Evolutionary conservation across 163 green algal genomes (phyloP).

Genomic region (Scenedesmus sp.): DNA sequence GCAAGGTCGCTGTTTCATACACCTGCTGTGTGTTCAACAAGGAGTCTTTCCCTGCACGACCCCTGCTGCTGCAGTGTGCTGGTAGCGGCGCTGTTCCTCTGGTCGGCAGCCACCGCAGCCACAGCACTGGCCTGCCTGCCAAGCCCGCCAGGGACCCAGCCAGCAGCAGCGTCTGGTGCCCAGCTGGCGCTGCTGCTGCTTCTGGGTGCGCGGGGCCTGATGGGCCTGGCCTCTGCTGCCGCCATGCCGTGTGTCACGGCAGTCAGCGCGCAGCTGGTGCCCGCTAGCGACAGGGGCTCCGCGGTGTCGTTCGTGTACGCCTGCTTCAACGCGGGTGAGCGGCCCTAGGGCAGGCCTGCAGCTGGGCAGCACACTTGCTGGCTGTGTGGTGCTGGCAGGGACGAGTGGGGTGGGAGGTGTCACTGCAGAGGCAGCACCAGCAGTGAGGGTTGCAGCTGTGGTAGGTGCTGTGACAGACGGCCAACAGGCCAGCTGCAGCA

Average conservation of each 20-base stretch:
- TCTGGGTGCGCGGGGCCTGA: slow-evolving; percentile 57
- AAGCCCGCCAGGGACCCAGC: background rate
- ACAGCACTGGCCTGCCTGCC: slow-evolving; percentile 54
- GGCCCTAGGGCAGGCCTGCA: too few relatives aligned
- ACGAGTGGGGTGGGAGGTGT: background rate
- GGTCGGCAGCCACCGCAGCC: slow-evolving; percentile 67
- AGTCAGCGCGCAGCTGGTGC: slow-evolving; percentile 69
- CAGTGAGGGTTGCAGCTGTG: background rate
- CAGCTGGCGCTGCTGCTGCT: slow-evolving; percentile 58
- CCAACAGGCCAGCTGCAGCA: too few relatives aligned
- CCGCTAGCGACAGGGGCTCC: slow-evolving; percentile 44
- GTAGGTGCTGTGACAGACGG: too few relatives aligned
- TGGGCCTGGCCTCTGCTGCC: slow-evolving; percentile 73
- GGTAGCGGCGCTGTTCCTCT: slow-evolving; percentile 68
- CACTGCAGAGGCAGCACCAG: background rate
- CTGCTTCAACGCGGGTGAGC: slow-evolving; percentile 72
- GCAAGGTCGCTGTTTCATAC: too few relatives aligned
- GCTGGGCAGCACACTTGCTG: background rate
- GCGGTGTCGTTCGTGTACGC: slow-evolving; percentile 73
- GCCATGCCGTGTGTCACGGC: slow-evolving; percentile 78
- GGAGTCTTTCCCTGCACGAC: background rate
- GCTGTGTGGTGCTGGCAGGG: background rate
- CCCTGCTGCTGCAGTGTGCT: slow-evolving; percentile 64
- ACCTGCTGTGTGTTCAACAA: too few relatives aligned
- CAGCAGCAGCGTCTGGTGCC: slow-evolving; percentile 12